phyloP scores from a whole-genome alignment of 805 yeast species.

The Barnettozyma botsteinii region DNA sequence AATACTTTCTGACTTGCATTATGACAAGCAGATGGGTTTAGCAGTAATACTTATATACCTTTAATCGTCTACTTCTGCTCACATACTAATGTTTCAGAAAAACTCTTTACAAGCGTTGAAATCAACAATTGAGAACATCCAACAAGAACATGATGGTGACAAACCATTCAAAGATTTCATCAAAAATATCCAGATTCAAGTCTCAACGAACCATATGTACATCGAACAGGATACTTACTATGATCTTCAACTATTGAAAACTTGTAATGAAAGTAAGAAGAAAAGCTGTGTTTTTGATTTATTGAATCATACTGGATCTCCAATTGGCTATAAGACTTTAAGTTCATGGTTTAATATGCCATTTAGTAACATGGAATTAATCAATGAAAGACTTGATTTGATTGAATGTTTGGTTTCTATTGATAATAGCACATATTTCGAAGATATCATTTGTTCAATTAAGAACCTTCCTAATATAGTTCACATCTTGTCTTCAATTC shows the following conservation, averaged over 20 bases:
- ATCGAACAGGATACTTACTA: conserved; percentile 27
- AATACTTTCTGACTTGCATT: not conserved
- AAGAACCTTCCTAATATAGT: conserved; percentile 29
- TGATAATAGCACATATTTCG: conserved; percentile 17
- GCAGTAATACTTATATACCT: conserved; percentile 4
- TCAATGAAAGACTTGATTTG: conserved; percentile 28
- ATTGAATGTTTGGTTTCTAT: conserved; percentile 23
- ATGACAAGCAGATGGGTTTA: not conserved
- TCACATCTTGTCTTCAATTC: conserved; percentile 16
- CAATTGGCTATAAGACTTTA: conserved; percentile 27
- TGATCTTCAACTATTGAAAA: conserved; percentile 24
- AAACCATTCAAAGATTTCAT: conserved; percentile 1
- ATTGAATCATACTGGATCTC: conserved; percentile 24
- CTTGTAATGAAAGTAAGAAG: conserved; percentile 1
- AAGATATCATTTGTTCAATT: conserved; percentile 18
- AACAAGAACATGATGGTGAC: not conserved
- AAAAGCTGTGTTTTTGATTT: conserved; percentile 18
- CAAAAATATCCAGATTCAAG: conserved; percentile 2
- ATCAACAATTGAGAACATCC: not conserved
- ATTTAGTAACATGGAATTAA: conserved; percentile 20
- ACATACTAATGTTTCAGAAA: not conserved
- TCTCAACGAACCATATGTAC: conserved; percentile 15
- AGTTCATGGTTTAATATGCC: conserved; percentile 33
- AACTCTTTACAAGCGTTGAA: conserved; percentile 1
- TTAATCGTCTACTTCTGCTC: not conserved